These are phyloP conservation scores for Hyphodiscus sp. DNA, from an alignment of 2,329 filamentous ascomycete genomes.

Conservation along the genomic window DNA sequence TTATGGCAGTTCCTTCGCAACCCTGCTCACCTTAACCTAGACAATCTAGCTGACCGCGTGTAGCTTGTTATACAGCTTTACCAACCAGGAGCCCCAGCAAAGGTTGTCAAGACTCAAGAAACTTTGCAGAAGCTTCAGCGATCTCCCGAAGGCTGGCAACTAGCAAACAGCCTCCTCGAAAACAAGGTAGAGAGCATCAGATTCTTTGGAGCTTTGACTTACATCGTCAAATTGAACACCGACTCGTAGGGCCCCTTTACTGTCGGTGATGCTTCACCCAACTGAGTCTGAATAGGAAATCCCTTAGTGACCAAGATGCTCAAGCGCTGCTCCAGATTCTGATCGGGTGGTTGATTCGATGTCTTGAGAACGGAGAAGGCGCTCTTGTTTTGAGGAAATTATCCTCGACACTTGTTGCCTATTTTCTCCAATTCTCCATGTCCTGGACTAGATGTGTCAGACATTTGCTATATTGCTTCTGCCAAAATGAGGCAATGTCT, in stretches of 20 bases:
- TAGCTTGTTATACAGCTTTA: constrained; percentile 46
- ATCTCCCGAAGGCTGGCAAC: constrained; percentile 75
- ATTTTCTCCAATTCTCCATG: constrained; percentile 64
- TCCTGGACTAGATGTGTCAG: constrained; percentile 61
- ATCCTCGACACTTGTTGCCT: constrained; percentile 69
- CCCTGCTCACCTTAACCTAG: not conserved
- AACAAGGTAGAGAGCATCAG: constrained; percentile 68
- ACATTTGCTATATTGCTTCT: constrained; percentile 56
- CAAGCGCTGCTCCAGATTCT: constrained; percentile 53
- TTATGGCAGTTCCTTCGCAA: not conserved
- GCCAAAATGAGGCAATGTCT: constrained; percentile 38
- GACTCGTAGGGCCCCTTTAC: constrained; percentile 53
- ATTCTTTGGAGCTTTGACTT: constrained; percentile 89
- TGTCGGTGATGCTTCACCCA: not conserved
- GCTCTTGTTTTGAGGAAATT: constrained; percentile 66
- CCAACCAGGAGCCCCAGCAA: constrained; percentile 35
- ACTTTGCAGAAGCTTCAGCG: constrained; percentile 73
- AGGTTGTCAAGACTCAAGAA: constrained; percentile 55
- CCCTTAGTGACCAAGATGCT: constrained; percentile 51
- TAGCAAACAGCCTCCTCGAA: constrained; percentile 69
- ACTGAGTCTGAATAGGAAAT: constrained; percentile 32
- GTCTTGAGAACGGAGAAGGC: constrained; percentile 45
- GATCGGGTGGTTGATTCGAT: constrained; percentile 54
- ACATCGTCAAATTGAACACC: constrained; percentile 92
- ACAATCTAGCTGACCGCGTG: constrained; percentile 2